Percentiles rank a stretch among this genome's conserved stretches.
phyloP scores from a whole-genome alignment of 495 filamentous ascomycete species.

The Talaromyces adpressus region DNA sequence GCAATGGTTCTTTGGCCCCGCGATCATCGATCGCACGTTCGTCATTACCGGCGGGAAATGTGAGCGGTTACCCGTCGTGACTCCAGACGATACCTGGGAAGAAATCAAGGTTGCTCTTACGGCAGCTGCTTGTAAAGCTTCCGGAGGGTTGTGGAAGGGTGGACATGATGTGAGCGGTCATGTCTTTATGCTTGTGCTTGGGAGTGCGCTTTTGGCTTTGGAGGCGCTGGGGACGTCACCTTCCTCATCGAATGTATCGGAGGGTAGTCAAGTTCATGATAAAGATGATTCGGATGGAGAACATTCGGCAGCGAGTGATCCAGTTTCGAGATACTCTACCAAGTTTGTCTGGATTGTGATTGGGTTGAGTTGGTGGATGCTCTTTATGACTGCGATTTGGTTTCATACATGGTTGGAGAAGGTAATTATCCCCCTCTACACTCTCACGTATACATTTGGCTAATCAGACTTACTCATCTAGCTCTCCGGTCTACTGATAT shows the following conservation, averaged over 20 bases:
- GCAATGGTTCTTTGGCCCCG: slow-evolving; percentile 93
- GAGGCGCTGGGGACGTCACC: slow-evolving; percentile 60
- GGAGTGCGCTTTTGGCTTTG: slow-evolving; percentile 69
- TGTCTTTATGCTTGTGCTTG: slow-evolving; percentile 84
- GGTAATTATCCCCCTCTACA: slow-evolving; percentile 37
- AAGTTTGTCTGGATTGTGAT: slow-evolving; percentile 40
- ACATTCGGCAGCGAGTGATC: slow-evolving; percentile 37
- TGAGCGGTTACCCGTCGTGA: slow-evolving; percentile 30
- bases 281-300: slow-evolving; percentile 53
- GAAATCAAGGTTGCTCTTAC: slow-evolving; percentile 51
- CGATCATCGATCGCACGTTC: slow-evolving; percentile 83
- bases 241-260: not conserved
- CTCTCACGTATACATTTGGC: slow-evolving; percentile 1
- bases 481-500: slow-evolving; percentile 68
- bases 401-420: slow-evolving; percentile 99
- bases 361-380: slow-evolving; percentile 79
- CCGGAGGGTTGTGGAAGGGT: slow-evolving; percentile 77
- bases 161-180: slow-evolving; percentile 94
- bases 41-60: slow-evolving; percentile 76
- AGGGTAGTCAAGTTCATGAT: slow-evolving; percentile 9
- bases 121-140: slow-evolving; percentile 71
- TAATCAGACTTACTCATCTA: slow-evolving; percentile 23
- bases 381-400: slow-evolving; percentile 95
- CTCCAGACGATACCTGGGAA: slow-evolving; percentile 18
- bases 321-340: slow-evolving; percentile 41